Conservation (phyloP, 2,329 filamentous ascomycete species). For the Paraphoma chrysanthemicola region DNA sequence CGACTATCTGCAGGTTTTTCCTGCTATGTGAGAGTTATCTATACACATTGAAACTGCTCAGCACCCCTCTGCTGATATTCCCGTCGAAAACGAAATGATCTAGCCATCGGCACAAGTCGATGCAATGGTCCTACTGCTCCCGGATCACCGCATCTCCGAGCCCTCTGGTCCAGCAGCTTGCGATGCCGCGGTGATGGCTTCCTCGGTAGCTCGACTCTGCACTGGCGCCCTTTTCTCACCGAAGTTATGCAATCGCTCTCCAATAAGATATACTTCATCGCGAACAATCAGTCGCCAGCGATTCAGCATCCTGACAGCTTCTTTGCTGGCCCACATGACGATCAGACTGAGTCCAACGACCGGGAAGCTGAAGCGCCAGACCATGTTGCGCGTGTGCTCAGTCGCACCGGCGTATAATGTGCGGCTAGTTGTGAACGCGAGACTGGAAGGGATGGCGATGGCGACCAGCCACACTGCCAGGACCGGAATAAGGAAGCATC, state of each 20-base stretch:
- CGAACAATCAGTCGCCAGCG: slow-evolving; percentile 82
- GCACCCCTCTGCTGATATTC: no score
- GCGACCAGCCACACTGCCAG: slow-evolving; percentile 67
- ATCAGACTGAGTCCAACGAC: slow-evolving; percentile 57
- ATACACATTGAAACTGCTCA: no score
- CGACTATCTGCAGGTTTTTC: no score
- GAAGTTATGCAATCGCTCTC: slow-evolving; percentile 94
- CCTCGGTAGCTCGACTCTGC: slow-evolving; percentile 7
- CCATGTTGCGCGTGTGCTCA: slow-evolving; percentile 55
- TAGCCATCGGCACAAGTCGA: no score
- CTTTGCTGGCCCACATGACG: slow-evolving; percentile 58
- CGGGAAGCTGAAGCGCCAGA: slow-evolving; percentile 79
- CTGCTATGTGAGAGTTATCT: no score
- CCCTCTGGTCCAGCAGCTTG: neutral
- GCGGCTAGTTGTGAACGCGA: slow-evolving; percentile 62
- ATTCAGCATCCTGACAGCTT: slow-evolving; percentile 65
- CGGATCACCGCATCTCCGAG: neutral
- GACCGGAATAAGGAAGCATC: slow-evolving; percentile 83
- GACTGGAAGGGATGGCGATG: slow-evolving; percentile 68
- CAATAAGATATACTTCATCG: slow-evolving; percentile 96
- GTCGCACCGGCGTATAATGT: slow-evolving; percentile 51
- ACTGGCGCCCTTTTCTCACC: slow-evolving; percentile 60
- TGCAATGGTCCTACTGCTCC: no score
- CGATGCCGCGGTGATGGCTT: slow-evolving; percentile 4
- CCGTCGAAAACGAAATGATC: no score